phyloP scores from a whole-genome alignment of 768 basidiomycete genomes.

The Termitomyces bulborhizus region DNA sequence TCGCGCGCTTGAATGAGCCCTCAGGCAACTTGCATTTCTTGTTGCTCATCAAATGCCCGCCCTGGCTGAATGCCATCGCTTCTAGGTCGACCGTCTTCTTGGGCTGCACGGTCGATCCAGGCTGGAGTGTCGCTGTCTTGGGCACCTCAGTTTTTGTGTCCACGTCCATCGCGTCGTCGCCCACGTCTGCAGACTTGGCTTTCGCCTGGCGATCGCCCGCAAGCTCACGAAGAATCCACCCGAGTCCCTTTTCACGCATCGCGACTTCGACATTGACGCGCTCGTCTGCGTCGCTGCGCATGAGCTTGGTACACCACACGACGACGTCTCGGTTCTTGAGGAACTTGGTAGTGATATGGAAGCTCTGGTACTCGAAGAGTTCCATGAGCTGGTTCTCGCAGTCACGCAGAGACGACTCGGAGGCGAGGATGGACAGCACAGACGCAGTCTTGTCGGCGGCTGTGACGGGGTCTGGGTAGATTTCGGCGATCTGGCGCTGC shows the following conservation, averaged over 20 bases:
- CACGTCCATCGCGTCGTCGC: conserved; percentile 76
- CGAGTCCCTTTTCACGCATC: conserved; percentile 95
- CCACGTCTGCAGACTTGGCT: conserved; percentile 18
- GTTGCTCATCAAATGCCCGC: conserved; percentile 96
- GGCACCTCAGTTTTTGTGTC: conserved; percentile 63
- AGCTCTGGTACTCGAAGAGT: conserved; percentile 88
- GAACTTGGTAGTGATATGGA: conserved; percentile 84
- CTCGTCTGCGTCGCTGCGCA: conserved; percentile 83
- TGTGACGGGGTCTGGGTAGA: conserved; percentile 92
- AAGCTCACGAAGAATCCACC: conserved; percentile 90
- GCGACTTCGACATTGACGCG: conserved; percentile 92
- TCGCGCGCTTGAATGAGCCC: conserved; percentile 93
- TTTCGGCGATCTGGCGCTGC: conserved; percentile 85
- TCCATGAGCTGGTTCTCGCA: conserved; percentile 97
- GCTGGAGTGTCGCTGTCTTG: conserved; percentile 80
- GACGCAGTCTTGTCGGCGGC: conserved; percentile 86
- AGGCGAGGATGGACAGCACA: conserved; percentile 80
- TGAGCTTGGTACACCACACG: conserved; percentile 97
- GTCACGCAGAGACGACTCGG: conserved; percentile 84
- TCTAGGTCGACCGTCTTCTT: conserved; percentile 85
- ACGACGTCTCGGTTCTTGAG: conserved; percentile 94
- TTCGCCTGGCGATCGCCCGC: conserved; percentile 73
- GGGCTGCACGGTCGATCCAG: conserved; percentile 83
- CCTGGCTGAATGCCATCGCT: conserved; percentile 93
- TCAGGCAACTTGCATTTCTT: conserved; percentile 98